Evolutionary conservation across 345 rosid genomes (phyloP).

Genomic region (Salix koriyanagi): DNA sequence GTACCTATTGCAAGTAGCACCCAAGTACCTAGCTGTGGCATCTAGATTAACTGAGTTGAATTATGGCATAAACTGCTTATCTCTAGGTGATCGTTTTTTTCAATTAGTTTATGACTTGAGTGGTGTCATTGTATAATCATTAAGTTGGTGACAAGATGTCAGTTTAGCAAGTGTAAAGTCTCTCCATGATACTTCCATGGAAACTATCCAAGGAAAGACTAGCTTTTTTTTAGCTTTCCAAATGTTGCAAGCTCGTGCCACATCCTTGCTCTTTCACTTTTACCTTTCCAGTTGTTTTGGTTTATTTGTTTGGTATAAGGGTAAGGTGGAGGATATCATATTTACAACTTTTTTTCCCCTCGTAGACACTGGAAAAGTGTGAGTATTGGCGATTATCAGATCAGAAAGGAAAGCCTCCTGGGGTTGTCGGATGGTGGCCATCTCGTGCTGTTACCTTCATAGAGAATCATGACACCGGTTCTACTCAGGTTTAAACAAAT

Average conservation of each 20-base stretch:
- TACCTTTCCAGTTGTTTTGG: background rate
- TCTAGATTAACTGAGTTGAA: too few species aligned
- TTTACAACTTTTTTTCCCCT: background rate
- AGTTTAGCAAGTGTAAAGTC: too few species aligned
- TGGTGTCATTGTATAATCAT: background rate
- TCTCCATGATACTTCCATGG: background rate
- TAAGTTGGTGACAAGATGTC: background rate
- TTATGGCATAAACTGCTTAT: background rate
- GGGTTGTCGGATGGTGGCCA: constrained; percentile 99
- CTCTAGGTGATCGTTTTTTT: background rate
- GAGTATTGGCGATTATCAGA: constrained; percentile 97
- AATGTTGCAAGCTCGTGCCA: background rate
- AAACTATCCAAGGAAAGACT: too few species aligned
- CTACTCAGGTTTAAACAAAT: constrained; percentile 69
- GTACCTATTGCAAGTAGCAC: too few species aligned
- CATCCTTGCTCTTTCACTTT: background rate
- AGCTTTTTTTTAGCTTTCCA: too few species aligned
- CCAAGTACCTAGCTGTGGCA: too few species aligned
- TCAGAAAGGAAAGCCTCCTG: constrained; percentile 85
- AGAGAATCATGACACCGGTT: constrained; percentile 98
- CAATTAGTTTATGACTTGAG: background rate
- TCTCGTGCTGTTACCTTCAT: constrained; percentile 97
- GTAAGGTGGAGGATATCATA: background rate
- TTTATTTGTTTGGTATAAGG: background rate
- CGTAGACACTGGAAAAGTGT: constrained; percentile 70